Base-by-base conservation (phyloP, 345 rosid species). In the Linum lewisii region DNA sequence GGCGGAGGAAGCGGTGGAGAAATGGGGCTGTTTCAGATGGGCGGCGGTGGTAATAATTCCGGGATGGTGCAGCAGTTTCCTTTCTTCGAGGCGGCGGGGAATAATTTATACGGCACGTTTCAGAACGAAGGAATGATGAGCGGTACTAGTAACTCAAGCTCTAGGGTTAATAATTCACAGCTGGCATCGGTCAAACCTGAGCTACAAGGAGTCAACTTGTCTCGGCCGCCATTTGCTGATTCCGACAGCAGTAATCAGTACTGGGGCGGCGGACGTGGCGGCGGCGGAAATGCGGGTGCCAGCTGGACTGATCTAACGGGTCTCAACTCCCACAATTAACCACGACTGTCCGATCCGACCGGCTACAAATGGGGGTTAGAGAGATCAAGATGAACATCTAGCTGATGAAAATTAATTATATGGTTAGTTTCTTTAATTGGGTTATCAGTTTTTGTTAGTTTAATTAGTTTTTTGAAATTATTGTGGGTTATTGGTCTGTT, bases 131-230 rank as follows among this genome's bases (percentile, higher is more conserved):
- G 79, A 14, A 63, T 74, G 18, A 80, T 72, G 16, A 69, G 60
- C 69, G 73, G 62, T 53, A 24, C 34, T 65, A 66, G 66, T 42
- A 16, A 16, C 74, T 25, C 78, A 4, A 72, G 65, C 61, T 68
- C 85, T 78, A 79, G 95, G 79, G 82, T 65, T 82, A 20, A 21
- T 51, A 2, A 51, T 52, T 76, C 82, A 60, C 80, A 81, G 37
- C 8, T 73, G 23, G 68, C 80, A 66, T 77, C 81, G 5, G 72
- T 82, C 54, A 87, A 87, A 74, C 79, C 68, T 74, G 95, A 87
- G 72, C 62, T 63, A 20, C 77, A 36, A 59, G 67, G 70, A 52
- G 47, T 75, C 44, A 82, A 76, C 68, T 57, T 79, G 21, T 54
- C 82, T 3, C 72, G 74, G 66, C 29, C 74, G 63, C 74, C 71